These are phyloP conservation scores for Pseudogymnoascus sp. DNA, from an alignment of 2,329 filamentous ascomycete species.

Conservation along the genomic window DNA sequence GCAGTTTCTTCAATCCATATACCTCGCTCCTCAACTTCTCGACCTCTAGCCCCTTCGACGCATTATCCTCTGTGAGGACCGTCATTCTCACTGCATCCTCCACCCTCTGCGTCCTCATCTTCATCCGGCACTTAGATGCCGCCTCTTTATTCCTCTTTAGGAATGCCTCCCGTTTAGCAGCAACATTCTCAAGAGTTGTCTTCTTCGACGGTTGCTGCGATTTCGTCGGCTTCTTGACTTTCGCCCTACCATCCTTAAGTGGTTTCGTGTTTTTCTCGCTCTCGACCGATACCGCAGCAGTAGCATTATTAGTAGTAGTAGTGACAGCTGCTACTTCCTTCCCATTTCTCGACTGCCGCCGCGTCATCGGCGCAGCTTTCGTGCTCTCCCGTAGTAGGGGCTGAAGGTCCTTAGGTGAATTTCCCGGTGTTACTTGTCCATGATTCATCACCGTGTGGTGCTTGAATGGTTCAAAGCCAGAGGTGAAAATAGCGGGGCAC, in stretches of 20 bases:
- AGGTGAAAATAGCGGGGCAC: not conserved
- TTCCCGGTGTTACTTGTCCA: not conserved
- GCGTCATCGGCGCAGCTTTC: not conserved
- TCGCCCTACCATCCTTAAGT: not conserved
- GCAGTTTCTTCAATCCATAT: not conserved
- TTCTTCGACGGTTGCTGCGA: not conserved
- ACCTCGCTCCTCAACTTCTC: conserved; percentile 8
- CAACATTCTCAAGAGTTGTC: not conserved
- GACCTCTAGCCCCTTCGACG: not conserved
- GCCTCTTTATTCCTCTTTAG: conserved; percentile 9
- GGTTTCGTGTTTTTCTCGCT: not conserved
- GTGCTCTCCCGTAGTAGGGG: not conserved
- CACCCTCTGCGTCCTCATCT: not conserved
- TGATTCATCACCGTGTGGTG: not conserved
- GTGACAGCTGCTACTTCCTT: no score
- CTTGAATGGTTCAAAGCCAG: not conserved
- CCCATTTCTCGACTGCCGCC: not conserved
- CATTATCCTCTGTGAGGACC: not conserved
- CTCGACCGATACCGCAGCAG: not conserved
- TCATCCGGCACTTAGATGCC: conserved; percentile 1
- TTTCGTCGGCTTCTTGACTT: not conserved
- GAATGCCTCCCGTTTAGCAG: conserved; percentile 1
- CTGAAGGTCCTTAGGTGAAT: not conserved
- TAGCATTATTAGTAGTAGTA: not conserved
- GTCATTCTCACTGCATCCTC: not conserved